Evolutionary conservation across 2,329 filamentous ascomycete genomes (phyloP).

Genomic region (Tolypocladium ovalisporum): DNA sequence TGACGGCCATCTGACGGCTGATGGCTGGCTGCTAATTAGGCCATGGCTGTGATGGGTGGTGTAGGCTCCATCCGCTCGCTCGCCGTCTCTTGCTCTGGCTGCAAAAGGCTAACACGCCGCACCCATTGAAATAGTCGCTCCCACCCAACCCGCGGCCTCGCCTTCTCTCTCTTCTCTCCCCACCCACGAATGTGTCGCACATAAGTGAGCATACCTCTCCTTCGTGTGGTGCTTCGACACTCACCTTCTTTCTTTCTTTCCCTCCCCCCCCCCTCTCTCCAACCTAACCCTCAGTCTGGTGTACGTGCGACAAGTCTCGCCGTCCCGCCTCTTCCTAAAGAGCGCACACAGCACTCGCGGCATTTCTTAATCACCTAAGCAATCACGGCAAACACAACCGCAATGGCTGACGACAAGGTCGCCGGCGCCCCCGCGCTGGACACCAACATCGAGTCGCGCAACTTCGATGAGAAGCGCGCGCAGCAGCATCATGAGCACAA

Average conservation of each 20-base stretch:
- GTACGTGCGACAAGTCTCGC: not conserved
- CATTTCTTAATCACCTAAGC: slow-evolving; percentile 1
- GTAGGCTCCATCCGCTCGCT: not conserved
- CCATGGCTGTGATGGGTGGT: not conserved
- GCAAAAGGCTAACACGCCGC: not conserved
- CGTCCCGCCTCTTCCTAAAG: not conserved
- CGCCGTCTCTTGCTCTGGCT: not conserved
- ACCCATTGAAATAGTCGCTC: slow-evolving; percentile 28
- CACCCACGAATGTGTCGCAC: slow-evolving; percentile 40
- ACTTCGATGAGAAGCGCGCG: slow-evolving; percentile 53
- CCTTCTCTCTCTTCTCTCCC: slow-evolving; percentile 13
- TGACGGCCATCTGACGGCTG: too few species aligned
- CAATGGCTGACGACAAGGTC: slow-evolving; percentile 45
- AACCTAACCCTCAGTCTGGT: not conserved
- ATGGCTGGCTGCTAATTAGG: not conserved
- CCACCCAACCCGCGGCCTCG: slow-evolving; percentile 15
- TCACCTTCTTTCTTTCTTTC: slow-evolving; percentile 8
- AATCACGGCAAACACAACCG: not conserved
- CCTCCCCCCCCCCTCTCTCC: slow-evolving; percentile 10
- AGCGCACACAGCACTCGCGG: not conserved
- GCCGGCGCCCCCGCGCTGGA: slow-evolving; percentile 46
- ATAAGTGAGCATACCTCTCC: slow-evolving; percentile 29
- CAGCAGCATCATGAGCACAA: slow-evolving; percentile 10
- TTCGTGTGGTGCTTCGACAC: slow-evolving; percentile 37
- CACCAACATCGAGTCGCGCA: slow-evolving; percentile 53